Evolutionary conservation across 768 basidiomycete species (phyloP).

Genomic region (Nidularia pulvinata): DNA sequence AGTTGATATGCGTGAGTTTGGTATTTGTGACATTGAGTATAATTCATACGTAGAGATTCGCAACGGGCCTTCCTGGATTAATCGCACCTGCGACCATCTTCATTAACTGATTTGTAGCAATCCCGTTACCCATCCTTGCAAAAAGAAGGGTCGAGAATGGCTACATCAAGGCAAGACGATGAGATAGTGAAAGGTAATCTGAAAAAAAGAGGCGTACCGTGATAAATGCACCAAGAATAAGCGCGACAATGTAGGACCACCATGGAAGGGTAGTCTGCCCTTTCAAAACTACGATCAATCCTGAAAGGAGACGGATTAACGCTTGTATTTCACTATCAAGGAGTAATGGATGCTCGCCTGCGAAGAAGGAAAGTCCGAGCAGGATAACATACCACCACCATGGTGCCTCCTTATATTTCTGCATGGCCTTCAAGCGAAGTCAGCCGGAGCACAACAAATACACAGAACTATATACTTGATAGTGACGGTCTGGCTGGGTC

Average conservation of each 20-base stretch:
- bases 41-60: slow-evolving; percentile 58
- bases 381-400: slow-evolving; percentile 61
- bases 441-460: background rate
- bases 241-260: slow-evolving; percentile 61
- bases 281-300: slow-evolving; percentile 54
- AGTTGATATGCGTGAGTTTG: background rate
- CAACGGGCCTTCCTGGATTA: slow-evolving; percentile 64
- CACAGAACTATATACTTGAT: slow-evolving; percentile 26
- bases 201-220: slow-evolving; percentile 19
- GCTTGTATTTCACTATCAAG: no score
- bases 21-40: background rate
- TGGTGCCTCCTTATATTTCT: slow-evolving; percentile 60
- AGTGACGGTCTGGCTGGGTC: slow-evolving; percentile 57
- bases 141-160: slow-evolving; percentile 57
- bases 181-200: background rate
- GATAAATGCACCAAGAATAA: slow-evolving; percentile 46
- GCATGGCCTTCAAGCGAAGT: slow-evolving; percentile 36
- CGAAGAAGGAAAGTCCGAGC: slow-evolving; percentile 49
- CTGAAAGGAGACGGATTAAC: slow-evolving; percentile 15
- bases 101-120: slow-evolving; percentile 62
- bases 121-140: slow-evolving; percentile 61
- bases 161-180: slow-evolving; percentile 13
- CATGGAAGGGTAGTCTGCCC: slow-evolving; percentile 63
- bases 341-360: slow-evolving; percentile 31
- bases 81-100: slow-evolving; percentile 64